Evolutionary conservation across 2,329 filamentous ascomycete species (phyloP), one percentile per base, ranked within the genome.

Genomic region (Massarina eburnea): DNA sequence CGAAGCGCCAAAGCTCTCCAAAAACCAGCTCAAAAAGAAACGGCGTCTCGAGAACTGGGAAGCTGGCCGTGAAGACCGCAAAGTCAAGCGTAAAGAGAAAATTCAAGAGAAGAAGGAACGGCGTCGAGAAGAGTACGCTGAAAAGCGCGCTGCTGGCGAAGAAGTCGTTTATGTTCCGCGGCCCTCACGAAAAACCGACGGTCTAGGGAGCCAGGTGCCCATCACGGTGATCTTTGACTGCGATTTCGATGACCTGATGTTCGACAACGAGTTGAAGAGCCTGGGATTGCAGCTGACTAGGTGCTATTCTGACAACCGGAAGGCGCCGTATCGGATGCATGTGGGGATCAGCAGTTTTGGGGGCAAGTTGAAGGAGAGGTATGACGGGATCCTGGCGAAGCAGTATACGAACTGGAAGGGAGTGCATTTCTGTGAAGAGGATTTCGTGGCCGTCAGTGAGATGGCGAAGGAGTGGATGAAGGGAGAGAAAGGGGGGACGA

Each of bases 181-280:
- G n/a, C 39, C 51, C 9, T 50, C 56, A 17, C 54, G 59, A 24
- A 51, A 55, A 35, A 55, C 49, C 17, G 54, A 57, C 14, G 43
- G 69, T 59, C 17, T 45, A n/a, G 72, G 77, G 3, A 73, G 77
- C 39, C 80, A 83, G 45, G 79, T 95, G 0, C 91, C 91, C 1
- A 74, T 97, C 18, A 82, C 89, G 0, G 75, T 99, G 55, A 78
- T 99, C 48, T 75, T 99, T 52, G 94, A 99, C 73, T 97, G 92
- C 72, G 84, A 88, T 55, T 99, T 95, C 67, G 91, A 99, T 68
- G 77, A 88, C 33, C 81, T 91, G 63, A 99, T 99, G 94, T 79
- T 79, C 40, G 88, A 92, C 29, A 86, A 88, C 57, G 94, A 99
- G 72, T 77, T 88, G 22, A 84, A 91, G 44, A 96, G 90, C 4